Percentiles rank a stretch among this genome's conserved stretches.
Evolutionary conservation across 169 alveolate genomes (phyloP).

Genomic region (Toxoplasma gondii): DNA sequence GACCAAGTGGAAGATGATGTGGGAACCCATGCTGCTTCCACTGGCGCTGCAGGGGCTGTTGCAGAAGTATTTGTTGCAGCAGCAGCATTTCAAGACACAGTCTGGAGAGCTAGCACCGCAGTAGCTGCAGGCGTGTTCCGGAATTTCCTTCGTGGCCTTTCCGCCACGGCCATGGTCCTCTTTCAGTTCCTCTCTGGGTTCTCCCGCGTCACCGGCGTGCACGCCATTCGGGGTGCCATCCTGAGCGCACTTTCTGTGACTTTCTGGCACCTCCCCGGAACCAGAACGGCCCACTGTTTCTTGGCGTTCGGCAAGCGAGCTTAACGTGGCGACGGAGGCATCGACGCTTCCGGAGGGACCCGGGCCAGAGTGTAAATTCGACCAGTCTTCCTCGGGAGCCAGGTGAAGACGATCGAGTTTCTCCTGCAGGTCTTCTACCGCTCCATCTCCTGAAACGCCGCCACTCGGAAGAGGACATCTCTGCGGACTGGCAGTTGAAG

Average conservation of each 20-base stretch:
- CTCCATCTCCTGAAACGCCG: neutral
- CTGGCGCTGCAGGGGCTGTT: constrained; percentile 75
- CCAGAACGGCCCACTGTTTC: neutral
- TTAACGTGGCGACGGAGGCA: too few species aligned
- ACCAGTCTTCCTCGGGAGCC: neutral
- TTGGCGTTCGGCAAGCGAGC: neutral
- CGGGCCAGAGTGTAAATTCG: neutral
- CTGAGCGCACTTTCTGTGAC: neutral
- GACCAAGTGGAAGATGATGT: constrained; percentile 82
- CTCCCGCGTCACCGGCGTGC: neutral
- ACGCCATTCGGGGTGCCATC: neutral
- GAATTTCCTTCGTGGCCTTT: neutral
- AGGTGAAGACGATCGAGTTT: neutral
- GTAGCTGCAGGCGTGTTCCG: constrained; percentile 38
- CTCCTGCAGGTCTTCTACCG: neutral
- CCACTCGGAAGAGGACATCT: neutral
- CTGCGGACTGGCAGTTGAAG: neutral
- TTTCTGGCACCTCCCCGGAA: neutral
- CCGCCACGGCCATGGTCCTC: neutral
- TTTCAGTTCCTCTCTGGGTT: neutral
- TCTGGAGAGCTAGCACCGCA: constrained; percentile 72
- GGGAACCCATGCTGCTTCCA: constrained; percentile 73
- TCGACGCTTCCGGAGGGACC: neutral
- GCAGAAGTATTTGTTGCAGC: constrained; percentile 83
- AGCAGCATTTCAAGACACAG: constrained; percentile 79